Percentiles rank a stretch among this genome's conserved stretches.
Evolutionary conservation across 192 early-diverging fungal genomes (phyloP).

Genomic region (Radiomyces spectabilis): DNA sequence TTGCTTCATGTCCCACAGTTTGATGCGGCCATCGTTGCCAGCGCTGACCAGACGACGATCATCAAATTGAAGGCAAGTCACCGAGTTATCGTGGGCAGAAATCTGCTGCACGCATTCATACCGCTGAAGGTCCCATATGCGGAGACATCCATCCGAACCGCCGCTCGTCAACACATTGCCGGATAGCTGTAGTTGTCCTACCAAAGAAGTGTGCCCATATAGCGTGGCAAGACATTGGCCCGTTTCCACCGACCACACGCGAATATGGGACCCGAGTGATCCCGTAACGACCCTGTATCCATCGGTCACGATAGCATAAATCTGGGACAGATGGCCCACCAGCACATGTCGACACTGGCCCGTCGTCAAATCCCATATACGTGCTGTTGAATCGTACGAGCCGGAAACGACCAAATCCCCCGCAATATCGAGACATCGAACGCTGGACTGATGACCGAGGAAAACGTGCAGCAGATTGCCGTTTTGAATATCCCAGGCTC

Average conservation of each 20-base stretch:
- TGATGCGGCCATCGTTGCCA: slow-evolving; percentile 82
- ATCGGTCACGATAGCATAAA: slow-evolving; percentile 90
- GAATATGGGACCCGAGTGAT: slow-evolving; percentile 84
- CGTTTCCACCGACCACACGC: slow-evolving; percentile 83
- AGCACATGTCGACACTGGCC: slow-evolving; percentile 68
- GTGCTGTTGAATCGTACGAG: slow-evolving; percentile 84
- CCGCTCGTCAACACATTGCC: slow-evolving; percentile 95
- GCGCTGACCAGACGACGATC: slow-evolving; percentile 86
- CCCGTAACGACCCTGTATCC: slow-evolving; percentile 80
- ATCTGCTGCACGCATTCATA: slow-evolving; percentile 54
- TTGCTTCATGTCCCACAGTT: slow-evolving; percentile 88
- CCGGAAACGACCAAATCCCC: slow-evolving; percentile 84
- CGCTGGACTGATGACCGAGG: slow-evolving; percentile 79
- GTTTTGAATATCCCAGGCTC: slow-evolving; percentile 80
- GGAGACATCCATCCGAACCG: slow-evolving; percentile 84
- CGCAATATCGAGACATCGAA: slow-evolving; percentile 83
- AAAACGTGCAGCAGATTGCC: slow-evolving; percentile 66
- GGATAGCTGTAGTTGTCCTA: slow-evolving; percentile 84
- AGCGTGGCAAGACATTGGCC: slow-evolving; percentile 71
- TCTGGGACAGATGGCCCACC: slow-evolving; percentile 85
- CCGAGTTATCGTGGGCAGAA: slow-evolving; percentile 71
- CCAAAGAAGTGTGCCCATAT: slow-evolving; percentile 87
- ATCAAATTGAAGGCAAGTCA: slow-evolving; percentile 97
- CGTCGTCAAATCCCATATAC: slow-evolving; percentile 79
- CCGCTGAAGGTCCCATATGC: slow-evolving; percentile 78